Evolutionary conservation across 2,329 filamentous ascomycete genomes (phyloP).

Genomic region (Zymoseptoria pseudotritici): DNA sequence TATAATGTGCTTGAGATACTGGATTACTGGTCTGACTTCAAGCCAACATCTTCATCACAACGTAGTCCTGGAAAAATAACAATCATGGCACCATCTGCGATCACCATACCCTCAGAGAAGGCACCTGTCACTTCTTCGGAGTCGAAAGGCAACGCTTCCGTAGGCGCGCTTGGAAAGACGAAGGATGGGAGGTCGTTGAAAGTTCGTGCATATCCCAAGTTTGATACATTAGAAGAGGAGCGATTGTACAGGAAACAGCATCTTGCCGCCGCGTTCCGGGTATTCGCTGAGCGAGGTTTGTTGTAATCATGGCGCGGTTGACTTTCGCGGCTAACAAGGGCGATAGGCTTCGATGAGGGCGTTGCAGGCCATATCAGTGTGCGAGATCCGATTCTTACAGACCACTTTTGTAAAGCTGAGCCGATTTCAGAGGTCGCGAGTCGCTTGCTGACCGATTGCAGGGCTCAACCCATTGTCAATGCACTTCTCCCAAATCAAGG

Average conservation of each 20-base stretch:
- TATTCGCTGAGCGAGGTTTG: conserved; percentile 35
- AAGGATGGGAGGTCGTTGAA: conserved; percentile 39
- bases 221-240: conserved; percentile 32
- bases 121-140: conserved; percentile 17
- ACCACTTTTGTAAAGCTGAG: conserved; percentile 27
- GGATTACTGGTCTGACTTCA: neutral
- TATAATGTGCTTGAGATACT: neutral
- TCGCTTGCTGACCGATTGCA: neutral
- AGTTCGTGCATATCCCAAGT: conserved; percentile 39
- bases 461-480: conserved; percentile 37
- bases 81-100: conserved; percentile 34
- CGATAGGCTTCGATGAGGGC: conserved; percentile 33
- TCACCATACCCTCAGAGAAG: conserved; percentile 21
- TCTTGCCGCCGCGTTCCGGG: conserved; percentile 37
- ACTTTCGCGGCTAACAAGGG: too few species aligned
- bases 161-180: conserved; percentile 42
- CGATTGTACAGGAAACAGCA: conserved; percentile 37
- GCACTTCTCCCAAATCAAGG: conserved; percentile 39
- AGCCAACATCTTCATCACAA: neutral
- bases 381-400: conserved; percentile 32
- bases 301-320: too few species aligned
- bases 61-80: too few species aligned
- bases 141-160: conserved; percentile 34
- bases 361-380: conserved; percentile 36
- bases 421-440: neutral